Base-by-base conservation (phyloP, 179 eudicot species). In the Actinidia polygama region DNA sequence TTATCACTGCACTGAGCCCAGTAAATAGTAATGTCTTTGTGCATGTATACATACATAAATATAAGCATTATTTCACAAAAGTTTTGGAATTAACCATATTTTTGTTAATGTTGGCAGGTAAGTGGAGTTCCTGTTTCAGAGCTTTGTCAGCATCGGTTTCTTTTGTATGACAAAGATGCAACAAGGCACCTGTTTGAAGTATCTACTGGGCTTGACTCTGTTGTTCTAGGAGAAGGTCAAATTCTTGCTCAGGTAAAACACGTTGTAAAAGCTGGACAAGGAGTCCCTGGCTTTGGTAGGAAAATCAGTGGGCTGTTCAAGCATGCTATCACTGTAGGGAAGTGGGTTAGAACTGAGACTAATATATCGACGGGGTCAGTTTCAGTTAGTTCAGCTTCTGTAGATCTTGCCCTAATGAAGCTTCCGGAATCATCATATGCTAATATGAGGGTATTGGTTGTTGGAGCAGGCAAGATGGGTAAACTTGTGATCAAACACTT, bases 401-500 rank as follows among this genome's bases (percentile, higher is more conserved):
- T 87, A n/a, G 87, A 87, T 67, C 87, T 84, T 54, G 85, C 81
- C 72, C 71, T 81, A 23, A 74, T 69, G 83, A 87, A 87, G 83
- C 79, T 87, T 67, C 85, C 79, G 3, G 76, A 74, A 30, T 36
- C 80, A 53, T 81, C 85, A 51, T 84, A 78, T 75, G 81, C 81
- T 18, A 79, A 78, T 59, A 47, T 75, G 5, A 79, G 79, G 51
- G 87, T 87, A 26, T 69, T 82, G 80, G 87, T 87, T 6, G 87
- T 87, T 81, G 89, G 89, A 82, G 87, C 89, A 12, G 89, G 89
- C 57, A 87, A 87, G 79, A 87, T 87, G 89, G 85, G 89, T 23
- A 87, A 85, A 77, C 81, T 85, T 50, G 87, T 85, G 61, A 77
- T 85, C 55, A 85, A 81, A 61, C 87, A 85, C 82, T 63, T 87